A percentile compares a stretch with the other conserved stretches of the same genome.
Evolutionary conservation across 129 eudicot genomes (phyloP).

Genomic region (Flaveria ramosissima): DNA sequence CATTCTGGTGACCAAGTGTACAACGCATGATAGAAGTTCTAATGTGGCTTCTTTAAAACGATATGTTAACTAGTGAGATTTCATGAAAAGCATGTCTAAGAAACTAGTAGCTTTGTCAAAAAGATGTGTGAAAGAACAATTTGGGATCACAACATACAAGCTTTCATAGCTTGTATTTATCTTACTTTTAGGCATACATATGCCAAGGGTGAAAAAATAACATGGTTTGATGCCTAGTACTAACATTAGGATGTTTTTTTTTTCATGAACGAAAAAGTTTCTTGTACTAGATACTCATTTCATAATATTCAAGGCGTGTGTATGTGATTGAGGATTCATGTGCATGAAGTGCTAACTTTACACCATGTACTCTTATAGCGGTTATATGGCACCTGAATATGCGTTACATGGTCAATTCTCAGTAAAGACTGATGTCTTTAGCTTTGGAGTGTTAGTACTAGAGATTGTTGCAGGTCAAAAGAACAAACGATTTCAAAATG

Average conservation of each 20-base stretch:
- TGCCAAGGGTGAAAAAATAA: neutral
- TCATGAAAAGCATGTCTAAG: too few species aligned
- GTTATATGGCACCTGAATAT: conserved; percentile 3
- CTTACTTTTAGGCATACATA: neutral
- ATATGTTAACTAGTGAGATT: neutral
- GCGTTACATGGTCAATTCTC: neutral
- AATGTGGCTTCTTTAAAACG: neutral
- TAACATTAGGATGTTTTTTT: neutral
- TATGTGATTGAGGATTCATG: neutral
- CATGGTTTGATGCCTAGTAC: neutral
- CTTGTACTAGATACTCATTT: neutral
- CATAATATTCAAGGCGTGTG: neutral
- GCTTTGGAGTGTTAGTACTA: neutral
- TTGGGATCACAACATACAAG: neutral
- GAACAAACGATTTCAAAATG: neutral
- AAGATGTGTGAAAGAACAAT: neutral
- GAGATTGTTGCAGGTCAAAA: neutral
- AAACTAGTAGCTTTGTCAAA: too few species aligned
- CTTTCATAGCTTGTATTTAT: neutral
- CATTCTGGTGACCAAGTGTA: neutral
- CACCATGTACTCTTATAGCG: neutral
- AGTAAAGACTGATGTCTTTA: neutral
- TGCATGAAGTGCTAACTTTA: neutral
- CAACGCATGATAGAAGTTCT: neutral
- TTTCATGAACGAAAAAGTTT: neutral